Evolutionary conservation across 2,329 filamentous ascomycete species (phyloP).

Genomic region (Xylariaceae sp.): DNA sequence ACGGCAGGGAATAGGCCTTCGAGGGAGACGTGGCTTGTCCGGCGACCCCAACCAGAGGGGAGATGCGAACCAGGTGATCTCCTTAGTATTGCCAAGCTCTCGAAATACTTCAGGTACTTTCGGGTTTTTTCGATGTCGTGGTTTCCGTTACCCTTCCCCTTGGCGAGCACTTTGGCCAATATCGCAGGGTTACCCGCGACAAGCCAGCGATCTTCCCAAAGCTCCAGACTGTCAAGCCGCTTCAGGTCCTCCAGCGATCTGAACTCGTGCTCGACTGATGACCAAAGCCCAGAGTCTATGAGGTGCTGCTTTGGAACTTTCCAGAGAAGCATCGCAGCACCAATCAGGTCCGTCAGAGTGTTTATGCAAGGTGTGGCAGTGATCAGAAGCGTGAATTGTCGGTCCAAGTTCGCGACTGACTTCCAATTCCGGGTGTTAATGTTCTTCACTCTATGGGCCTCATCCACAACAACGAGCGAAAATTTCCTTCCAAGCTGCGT

Average conservation of each 20-base stretch:
- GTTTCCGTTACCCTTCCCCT: neutral
- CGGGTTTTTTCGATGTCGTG: conserved; percentile 17
- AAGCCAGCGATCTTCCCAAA: conserved; percentile 13
- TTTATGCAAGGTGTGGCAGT: conserved; percentile 27
- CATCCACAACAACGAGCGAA: conserved; percentile 26
- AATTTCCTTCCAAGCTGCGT: conserved; percentile 13
- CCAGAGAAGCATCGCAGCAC: conserved; percentile 21
- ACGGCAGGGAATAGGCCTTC: conserved; percentile 23
- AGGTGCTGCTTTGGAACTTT: conserved; percentile 12
- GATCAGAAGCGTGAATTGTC: conserved; percentile 23
- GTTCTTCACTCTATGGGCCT: conserved; percentile 25
- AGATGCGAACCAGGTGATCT: conserved; percentile 22
- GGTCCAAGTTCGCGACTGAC: conserved; percentile 19
- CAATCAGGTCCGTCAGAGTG: conserved; percentile 20
- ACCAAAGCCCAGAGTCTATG: neutral
- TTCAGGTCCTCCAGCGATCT: conserved; percentile 3
- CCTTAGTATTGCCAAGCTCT: conserved; percentile 23
- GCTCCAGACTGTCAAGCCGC: conserved; percentile 4
- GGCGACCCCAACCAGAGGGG: conserved; percentile 14
- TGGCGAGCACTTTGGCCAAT: conserved; percentile 15
- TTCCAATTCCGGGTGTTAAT: conserved; percentile 16
- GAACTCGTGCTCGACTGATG: conserved; percentile 2
- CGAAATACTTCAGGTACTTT: conserved; percentile 20
- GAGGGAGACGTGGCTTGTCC: conserved; percentile 10
- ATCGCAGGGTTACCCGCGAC: conserved; percentile 17